A percentile compares a stretch with the other conserved stretches of the same genome.
Evolutionary conservation across 148 eudicot genomes (phyloP).

Genomic region (Rhododendron vialii): DNA sequence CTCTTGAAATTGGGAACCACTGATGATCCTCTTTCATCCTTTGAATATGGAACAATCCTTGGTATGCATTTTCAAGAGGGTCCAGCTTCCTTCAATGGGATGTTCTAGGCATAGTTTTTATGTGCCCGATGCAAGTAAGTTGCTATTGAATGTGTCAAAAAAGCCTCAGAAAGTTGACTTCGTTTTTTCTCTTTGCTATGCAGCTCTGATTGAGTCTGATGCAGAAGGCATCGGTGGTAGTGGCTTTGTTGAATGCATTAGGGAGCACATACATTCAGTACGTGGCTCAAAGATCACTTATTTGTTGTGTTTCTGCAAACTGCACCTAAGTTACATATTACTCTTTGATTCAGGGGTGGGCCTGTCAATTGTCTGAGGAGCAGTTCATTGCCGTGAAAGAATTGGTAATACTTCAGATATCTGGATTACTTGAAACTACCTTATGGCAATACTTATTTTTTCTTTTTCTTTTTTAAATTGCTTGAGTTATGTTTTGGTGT

Average conservation of each 20-base stretch:
- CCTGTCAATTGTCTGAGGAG: slow-evolving; percentile 84
- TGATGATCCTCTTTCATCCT: slow-evolving; percentile 97
- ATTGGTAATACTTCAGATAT: slow-evolving; percentile 46
- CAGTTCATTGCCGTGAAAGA: slow-evolving; percentile 99
- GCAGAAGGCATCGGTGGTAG: slow-evolving; percentile 99
- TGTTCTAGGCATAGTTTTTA: background rate
- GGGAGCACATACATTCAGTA: slow-evolving; percentile 97
- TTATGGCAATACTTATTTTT: background rate
- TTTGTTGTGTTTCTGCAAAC: background rate
- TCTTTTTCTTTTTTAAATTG: background rate
- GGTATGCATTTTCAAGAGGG: slow-evolving; percentile 39
- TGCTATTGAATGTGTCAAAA: slow-evolving; percentile 2
- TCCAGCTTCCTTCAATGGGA: slow-evolving; percentile 1
- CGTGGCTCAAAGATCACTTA: slow-evolving; percentile 19
- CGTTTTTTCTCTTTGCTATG: slow-evolving; percentile 18
- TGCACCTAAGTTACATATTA: background rate
- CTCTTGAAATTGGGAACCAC: slow-evolving; percentile 89
- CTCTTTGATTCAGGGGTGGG: slow-evolving; percentile 66
- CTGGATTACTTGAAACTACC: background rate
- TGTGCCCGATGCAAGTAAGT: background rate
- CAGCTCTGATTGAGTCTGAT: slow-evolving; percentile 98
- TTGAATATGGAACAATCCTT: slow-evolving; percentile 96
- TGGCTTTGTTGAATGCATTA: slow-evolving; percentile 98
- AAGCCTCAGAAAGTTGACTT: background rate
- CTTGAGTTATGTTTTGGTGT: background rate